These are phyloP conservation scores for Aureobasidium sp. DNA, from an alignment of 2,329 filamentous ascomycete genomes.

Conservation along the genomic window DNA sequence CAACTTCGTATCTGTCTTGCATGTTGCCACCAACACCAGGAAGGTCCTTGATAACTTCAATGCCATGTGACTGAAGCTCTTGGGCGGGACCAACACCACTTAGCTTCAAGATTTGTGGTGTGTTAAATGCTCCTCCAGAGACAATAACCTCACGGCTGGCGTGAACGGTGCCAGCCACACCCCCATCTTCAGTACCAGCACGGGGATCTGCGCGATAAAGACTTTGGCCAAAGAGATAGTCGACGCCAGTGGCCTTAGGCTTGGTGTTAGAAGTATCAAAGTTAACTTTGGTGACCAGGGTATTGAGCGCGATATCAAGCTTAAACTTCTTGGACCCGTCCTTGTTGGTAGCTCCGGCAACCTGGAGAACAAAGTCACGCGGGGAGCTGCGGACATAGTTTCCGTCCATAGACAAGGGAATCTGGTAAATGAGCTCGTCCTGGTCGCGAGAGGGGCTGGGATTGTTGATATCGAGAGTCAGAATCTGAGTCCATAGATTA, in stretches of 20 bases:
- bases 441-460: constrained; percentile 38
- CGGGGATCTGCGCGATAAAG: constrained; percentile 36
- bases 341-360: constrained; percentile 41
- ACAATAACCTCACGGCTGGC: constrained; percentile 42
- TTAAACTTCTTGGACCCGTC: constrained; percentile 49
- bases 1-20: constrained; percentile 53
- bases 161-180: constrained; percentile 34
- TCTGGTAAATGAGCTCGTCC: constrained; percentile 47
- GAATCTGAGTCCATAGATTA: constrained; percentile 22
- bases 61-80: constrained; percentile 48
- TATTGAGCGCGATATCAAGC: constrained; percentile 53
- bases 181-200: constrained; percentile 23
- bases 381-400: constrained; percentile 44
- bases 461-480: constrained; percentile 40
- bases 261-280: constrained; percentile 57
- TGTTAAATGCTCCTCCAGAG: constrained; percentile 52
- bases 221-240: constrained; percentile 35
- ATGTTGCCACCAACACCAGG: constrained; percentile 59
- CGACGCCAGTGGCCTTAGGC: constrained; percentile 38
- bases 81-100: constrained; percentile 53
- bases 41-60: constrained; percentile 48
- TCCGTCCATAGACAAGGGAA: constrained; percentile 48
- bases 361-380: constrained; percentile 49
- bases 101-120: constrained; percentile 58
- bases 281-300: constrained; percentile 57